phyloP scores from a whole-genome alignment of 1,284 basidiomycete species.

The Boletus sp. region DNA sequence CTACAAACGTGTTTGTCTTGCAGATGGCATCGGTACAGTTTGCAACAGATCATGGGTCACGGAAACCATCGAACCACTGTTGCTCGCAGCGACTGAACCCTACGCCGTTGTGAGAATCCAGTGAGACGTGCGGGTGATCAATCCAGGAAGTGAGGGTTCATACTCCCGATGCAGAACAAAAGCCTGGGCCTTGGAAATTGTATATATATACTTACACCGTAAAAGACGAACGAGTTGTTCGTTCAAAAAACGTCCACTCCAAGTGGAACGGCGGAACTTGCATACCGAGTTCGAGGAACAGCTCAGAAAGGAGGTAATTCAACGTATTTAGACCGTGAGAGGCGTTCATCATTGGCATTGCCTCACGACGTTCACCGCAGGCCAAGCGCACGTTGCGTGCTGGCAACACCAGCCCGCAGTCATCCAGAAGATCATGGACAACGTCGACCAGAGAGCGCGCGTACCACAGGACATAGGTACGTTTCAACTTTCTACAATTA shows the following conservation, averaged over 20 bases:
- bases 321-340: constrained; percentile 28
- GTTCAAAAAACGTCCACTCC: not conserved
- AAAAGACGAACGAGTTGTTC: not conserved
- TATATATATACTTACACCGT: not conserved
- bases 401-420: constrained; percentile 21
- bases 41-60: no score
- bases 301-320: constrained; percentile 20
- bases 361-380: constrained; percentile 19
- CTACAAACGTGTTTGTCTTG: no score
- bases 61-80: no score
- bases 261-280: not conserved
- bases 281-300: no score
- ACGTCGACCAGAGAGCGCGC: constrained; percentile 31
- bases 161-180: not conserved
- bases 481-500: constrained; percentile 10
- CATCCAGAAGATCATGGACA: constrained; percentile 25
- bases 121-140: not conserved
- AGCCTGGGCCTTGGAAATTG: not conserved
- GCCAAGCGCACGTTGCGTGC: constrained; percentile 19
- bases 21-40: no score
- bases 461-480: constrained; percentile 49
- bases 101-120: not conserved
- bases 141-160: not conserved
- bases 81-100: no score
- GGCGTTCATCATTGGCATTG: constrained; percentile 15